A percentile compares a stretch with the other conserved stretches of the same genome.
These are phyloP conservation scores for Lentinula novae-zelandiae DNA, from an alignment of 1,284 basidiomycete species.

Conservation along the genomic window DNA sequence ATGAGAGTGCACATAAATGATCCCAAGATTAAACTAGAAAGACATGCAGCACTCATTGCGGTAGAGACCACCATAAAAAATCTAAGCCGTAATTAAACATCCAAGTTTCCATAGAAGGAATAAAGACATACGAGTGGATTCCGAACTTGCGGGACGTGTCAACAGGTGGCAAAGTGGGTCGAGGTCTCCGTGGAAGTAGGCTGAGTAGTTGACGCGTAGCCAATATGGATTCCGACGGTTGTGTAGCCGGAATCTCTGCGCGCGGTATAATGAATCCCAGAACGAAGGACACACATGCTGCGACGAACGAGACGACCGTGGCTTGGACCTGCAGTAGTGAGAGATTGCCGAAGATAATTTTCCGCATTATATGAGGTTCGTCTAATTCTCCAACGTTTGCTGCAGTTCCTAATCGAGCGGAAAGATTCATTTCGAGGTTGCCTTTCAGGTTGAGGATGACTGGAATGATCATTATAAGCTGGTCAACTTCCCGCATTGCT, in stretches of 20 bases:
- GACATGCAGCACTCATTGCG: conserved; percentile 83
- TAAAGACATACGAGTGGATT: conserved; percentile 44
- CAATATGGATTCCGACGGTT: not conserved
- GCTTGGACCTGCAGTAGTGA: conserved; percentile 92
- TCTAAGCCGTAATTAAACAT: conserved; percentile 30
- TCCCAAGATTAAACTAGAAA: conserved; percentile 80
- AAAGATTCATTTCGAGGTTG: conserved; percentile 93
- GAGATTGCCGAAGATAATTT: conserved; percentile 81
- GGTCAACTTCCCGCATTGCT: conserved; percentile 87
- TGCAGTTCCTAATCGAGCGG: conserved; percentile 71
- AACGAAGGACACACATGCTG: conserved; percentile 76
- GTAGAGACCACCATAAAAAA: conserved; percentile 86
- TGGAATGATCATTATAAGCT: conserved; percentile 95
- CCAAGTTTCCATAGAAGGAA: not conserved
- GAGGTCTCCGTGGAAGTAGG: conserved; percentile 23
- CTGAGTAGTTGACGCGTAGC: not conserved
- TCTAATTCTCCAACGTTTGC: conserved; percentile 90
- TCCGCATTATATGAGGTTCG: conserved; percentile 57
- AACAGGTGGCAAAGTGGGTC: conserved; percentile 25
- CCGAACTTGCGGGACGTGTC: conserved; percentile 30
- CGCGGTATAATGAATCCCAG: conserved; percentile 65
- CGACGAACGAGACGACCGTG: conserved; percentile 83
- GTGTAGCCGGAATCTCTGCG: conserved; percentile 1
- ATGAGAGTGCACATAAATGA: conserved; percentile 92
- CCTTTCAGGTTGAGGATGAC: conserved; percentile 96